These are phyloP conservation scores for Globisporangium polare DNA, from an alignment of 352 stramenopile genomes.

Conservation along the genomic window DNA sequence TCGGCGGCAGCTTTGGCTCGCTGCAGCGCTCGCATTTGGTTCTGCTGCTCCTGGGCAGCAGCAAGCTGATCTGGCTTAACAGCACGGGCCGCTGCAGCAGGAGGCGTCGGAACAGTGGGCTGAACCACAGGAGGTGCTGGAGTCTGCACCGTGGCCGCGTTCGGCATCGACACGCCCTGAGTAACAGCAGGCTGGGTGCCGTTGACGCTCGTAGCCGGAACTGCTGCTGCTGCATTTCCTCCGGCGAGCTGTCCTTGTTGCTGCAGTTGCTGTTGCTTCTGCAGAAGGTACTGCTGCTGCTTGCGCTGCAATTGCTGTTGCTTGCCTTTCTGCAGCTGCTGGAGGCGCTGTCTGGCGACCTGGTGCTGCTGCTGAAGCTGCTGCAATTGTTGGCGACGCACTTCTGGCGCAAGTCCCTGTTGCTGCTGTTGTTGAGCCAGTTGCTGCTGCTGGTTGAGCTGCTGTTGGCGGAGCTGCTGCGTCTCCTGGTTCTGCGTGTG, in stretches of 20 bases:
- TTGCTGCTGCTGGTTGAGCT: conserved; percentile 74
- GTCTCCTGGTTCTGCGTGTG: conserved; percentile 78
- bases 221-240: conserved; percentile 16
- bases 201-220: conserved; percentile 30
- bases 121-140: conserved; percentile 8
- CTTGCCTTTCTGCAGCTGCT: conserved; percentile 77
- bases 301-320: conserved; percentile 79
- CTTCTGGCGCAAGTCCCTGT: conserved; percentile 50
- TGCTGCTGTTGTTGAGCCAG: conserved; percentile 68
- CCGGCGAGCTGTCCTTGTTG: conserved; percentile 31
- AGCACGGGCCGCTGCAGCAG: conserved; percentile 21
- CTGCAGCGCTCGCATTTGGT: conserved; percentile 55
- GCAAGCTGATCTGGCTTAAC: conserved; percentile 60
- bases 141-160: conserved; percentile 35
- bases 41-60: conserved; percentile 58
- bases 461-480: conserved; percentile 68
- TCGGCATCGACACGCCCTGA: conserved; percentile 30
- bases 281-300: conserved; percentile 74
- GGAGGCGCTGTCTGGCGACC: conserved; percentile 53
- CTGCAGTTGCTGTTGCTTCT: conserved; percentile 74
- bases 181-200: conserved; percentile 27
- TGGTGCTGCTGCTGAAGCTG: conserved; percentile 77
- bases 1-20: conserved; percentile 54
- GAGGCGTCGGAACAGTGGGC: conserved; percentile 20
- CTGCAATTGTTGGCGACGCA: conserved; percentile 63